Conservation (phyloP, 2,329 filamentous ascomycete species). For the Colletotrichum cuscutae region DNA sequence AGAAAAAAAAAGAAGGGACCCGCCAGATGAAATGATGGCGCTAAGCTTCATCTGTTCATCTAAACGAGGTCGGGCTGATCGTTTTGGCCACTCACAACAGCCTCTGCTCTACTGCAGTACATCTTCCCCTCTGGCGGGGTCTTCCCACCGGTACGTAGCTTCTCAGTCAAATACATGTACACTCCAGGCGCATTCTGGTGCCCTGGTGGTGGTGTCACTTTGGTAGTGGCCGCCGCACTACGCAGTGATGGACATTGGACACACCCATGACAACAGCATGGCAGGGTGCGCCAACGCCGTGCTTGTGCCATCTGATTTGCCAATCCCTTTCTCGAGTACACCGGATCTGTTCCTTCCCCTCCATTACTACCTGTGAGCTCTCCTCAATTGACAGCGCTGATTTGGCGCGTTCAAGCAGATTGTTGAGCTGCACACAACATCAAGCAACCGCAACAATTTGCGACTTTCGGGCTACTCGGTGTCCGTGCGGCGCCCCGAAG, state of each 20-base stretch:
- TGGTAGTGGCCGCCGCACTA: background rate
- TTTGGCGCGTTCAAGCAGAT: background rate
- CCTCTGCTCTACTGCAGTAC: background rate
- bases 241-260: background rate
- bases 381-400: background rate
- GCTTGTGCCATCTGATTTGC: background rate
- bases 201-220: background rate
- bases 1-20: background rate
- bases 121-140: background rate
- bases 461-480: background rate
- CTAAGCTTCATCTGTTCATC: constrained; percentile 8
- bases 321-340: background rate
- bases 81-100: background rate
- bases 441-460: too few species aligned
- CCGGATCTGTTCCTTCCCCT: background rate
- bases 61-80: background rate
- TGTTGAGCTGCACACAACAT: background rate
- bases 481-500: background rate
- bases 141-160: background rate
- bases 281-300: background rate
- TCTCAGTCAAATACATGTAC: background rate
- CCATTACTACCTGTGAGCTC: background rate
- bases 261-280: background rate
- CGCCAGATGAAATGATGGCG: background rate
- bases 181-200: background rate